Evolutionary conservation across 805 yeast species (phyloP), one percentile per base, ranked within the genome.

Genomic region (Isabelozyma gotoi): DNA sequence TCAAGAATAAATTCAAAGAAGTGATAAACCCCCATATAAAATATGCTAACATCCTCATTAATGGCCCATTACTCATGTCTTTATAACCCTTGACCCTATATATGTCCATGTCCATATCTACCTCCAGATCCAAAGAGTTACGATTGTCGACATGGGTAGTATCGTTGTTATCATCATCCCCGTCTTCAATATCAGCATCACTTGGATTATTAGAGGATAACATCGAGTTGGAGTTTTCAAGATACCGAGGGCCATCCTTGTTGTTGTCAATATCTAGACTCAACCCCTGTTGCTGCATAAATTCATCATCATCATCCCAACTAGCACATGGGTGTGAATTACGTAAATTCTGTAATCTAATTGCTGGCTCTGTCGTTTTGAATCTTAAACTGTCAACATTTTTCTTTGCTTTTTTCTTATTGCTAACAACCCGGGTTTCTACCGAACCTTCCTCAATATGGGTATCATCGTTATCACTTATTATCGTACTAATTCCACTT

Each of bases 11-110:
- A 56, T 89, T 89, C 55, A 89, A 74, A 19, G 80, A 69, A 6
- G 90, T 79, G 17, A 89, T 86, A 18, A 82, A 73, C 0, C 77
- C 77, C 89, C 96, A 89, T 11, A 85, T 77, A 19, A 75, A 44
- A 10, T 82, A 57, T 2, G 94, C 88, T 1, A 70, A 38, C 35
- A 73, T 59, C 3, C 85, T 69, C 36, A 85, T 73, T 29, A 71
- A 41, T 8, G 70, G 71, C 14, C 88, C 79, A 59, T 86, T 87
- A 55, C 91, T 84, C 76, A 85, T 81, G 64, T 88, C 95, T 38
- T 74, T 76, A 43, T 63, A 71, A 16, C 69, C 73, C 42, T 51
- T 59, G 38, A 63, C 48, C 53, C 68, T 39, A 43, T 53, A 49
- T 37, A 49, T 43, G 31, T 49, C 58, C 38, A 40, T 15, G 36